Conservation (phyloP, 257 asterid species). For the Thymus quinquecostatus region DNA sequence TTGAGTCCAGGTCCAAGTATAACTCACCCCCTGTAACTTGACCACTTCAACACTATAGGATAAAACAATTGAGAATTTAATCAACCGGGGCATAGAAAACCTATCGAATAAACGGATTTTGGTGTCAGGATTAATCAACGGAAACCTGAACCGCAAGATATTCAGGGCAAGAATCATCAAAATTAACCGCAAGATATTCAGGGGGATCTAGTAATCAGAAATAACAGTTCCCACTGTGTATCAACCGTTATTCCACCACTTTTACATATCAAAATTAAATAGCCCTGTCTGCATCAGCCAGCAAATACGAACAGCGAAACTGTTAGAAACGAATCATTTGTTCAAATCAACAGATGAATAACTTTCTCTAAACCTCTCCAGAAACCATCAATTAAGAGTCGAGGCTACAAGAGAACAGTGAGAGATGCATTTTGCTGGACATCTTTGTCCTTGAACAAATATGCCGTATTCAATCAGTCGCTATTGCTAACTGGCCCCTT, state of each 20-base stretch:
- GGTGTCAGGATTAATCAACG: too few relatives aligned
- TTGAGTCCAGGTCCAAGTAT: too few relatives aligned
- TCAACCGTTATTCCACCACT: slow-evolving; percentile 20
- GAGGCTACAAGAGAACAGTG: neutral
- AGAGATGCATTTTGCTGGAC: neutral
- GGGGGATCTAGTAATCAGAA: neutral
- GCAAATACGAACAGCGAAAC: too few relatives aligned
- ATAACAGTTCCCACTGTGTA: slow-evolving; percentile 3
- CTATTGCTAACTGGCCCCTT: too few relatives aligned
- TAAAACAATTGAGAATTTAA: too few relatives aligned
- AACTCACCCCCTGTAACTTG: too few relatives aligned
- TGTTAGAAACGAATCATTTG: neutral
- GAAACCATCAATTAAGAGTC: neutral
- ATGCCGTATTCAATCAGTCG: too few relatives aligned
- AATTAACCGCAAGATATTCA: too few relatives aligned
- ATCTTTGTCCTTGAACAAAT: neutral
- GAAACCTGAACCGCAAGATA: neutral
- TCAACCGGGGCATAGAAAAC: too few relatives aligned
- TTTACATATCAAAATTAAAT: neutral
- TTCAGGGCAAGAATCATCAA: too few relatives aligned
- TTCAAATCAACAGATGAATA: neutral
- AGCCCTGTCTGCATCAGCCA: neutral
- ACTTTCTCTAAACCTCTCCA: neutral
- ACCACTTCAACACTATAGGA: too few relatives aligned
- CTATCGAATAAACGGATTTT: too few relatives aligned